Evolutionary conservation across 2,329 filamentous ascomycete genomes (phyloP), one percentile per base, ranked within the genome.

Genomic region (Chalaropsis ovoidea): DNA sequence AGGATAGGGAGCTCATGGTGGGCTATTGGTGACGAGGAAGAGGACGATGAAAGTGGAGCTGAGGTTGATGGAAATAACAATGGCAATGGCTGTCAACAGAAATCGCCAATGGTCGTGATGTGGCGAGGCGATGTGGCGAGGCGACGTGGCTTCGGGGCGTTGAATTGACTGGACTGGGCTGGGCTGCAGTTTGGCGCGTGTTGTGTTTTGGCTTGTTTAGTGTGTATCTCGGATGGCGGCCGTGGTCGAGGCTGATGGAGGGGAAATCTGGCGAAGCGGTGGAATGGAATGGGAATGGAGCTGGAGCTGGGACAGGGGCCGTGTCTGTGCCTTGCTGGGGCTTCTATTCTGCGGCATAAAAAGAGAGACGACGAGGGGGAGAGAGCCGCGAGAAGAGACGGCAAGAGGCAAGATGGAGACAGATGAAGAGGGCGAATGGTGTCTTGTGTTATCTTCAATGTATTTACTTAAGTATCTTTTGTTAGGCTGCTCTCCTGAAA

Each of bases 1-100:
- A 75, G 49, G 67, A 58, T 42, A 42, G 67, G 49, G 67, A 68
- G 62, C 67, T 68, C 64, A 65, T 68, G 47, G 19, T 61, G 60
- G 61, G 49, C 49, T 65, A 8, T 47, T 47, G 24, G n/a, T 8
- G 11, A 45, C 47, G 42, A 39, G 43, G 56, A 47, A 27, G 24
- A 52, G 10, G 24, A 24, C 11, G 47, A 19, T 27, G 47, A 24
- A 19, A 19, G 15, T 52, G 47, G 13, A 22, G 24, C 13, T 31
- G 2, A 11, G 41, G 43, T 17, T 22, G 56, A 60, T 19, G 24
- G 54, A 35, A 39, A 60, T 60, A 35, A n/a, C n/a, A 31, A 60
- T 35, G 35, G 24, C 13, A 24, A 31, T 31, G 54, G 24, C 24
- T 35, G 54, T 19, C 27, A 11, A 17, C 3, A 8, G 56, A 31